Evolutionary conservation across 2,329 filamentous ascomycete species (phyloP).

Genomic region (Rhytidhysteron rufulum): DNA sequence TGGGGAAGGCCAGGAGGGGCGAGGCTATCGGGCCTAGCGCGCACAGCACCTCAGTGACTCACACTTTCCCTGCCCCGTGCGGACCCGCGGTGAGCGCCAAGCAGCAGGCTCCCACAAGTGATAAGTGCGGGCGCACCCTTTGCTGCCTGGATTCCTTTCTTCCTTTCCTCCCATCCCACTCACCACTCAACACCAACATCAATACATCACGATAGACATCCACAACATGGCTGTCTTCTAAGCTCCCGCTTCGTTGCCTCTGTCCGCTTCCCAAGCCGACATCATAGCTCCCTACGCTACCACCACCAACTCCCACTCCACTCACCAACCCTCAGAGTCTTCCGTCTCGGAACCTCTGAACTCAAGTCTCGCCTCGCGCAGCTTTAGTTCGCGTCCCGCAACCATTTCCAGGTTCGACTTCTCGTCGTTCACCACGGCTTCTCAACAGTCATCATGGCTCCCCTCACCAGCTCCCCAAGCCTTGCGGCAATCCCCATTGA

Average conservation of each 20-base stretch:
- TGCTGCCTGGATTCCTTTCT: conserved; percentile 5
- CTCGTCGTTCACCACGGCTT: conserved; percentile 79
- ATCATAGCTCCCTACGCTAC: conserved; percentile 26
- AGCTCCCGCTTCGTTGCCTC: conserved; percentile 18
- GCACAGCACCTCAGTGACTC: background rate
- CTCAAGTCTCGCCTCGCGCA: conserved; percentile 60
- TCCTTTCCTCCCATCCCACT: conserved; percentile 18
- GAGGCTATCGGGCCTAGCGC: background rate
- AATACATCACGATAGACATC: conserved; percentile 25
- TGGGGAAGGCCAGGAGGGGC: background rate
- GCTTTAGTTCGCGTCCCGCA: conserved; percentile 54
- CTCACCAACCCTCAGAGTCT: conserved; percentile 35
- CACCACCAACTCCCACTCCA: conserved; percentile 16
- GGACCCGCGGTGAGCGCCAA: too few species aligned
- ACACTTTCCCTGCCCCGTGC: background rate
- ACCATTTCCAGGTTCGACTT: conserved; percentile 64
- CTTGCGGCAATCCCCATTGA: conserved; percentile 48
- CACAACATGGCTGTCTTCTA: conserved; percentile 38
- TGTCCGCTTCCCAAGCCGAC: conserved; percentile 23
- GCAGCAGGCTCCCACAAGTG: background rate
- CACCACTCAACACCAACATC: conserved; percentile 13
- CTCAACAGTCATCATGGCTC: conserved; percentile 70
- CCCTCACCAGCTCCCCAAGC: conserved; percentile 58
- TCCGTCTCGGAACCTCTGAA: conserved; percentile 55
- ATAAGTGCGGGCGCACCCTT: conserved; percentile 1